phyloP scores from a whole-genome alignment of 139 green algal species.

The Dunaliella sp. region DNA sequence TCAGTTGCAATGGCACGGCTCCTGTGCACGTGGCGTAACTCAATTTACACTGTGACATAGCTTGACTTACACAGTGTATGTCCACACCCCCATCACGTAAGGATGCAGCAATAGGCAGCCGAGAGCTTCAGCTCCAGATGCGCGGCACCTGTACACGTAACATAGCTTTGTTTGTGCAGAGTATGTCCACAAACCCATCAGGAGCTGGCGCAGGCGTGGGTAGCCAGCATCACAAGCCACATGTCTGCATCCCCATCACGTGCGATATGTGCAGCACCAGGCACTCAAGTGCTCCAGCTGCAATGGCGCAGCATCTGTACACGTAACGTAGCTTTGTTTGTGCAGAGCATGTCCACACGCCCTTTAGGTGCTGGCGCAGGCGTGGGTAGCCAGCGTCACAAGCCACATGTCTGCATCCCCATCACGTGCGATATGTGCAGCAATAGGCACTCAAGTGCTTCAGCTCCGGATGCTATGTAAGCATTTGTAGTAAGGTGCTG shows the following conservation, averaged over 20 bases:
- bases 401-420: not conserved
- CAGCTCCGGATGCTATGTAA: not conserved
- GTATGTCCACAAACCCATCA: not conserved
- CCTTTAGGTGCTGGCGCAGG: not conserved
- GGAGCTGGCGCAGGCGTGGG: not conserved
- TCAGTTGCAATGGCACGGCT: not conserved
- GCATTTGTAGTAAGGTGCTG: not conserved
- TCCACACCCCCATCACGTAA: not conserved
- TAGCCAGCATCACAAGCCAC: not conserved
- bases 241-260: not conserved
- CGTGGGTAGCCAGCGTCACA: not conserved
- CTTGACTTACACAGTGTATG: too few species aligned
- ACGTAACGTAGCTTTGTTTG: not conserved
- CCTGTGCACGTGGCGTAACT: not conserved
- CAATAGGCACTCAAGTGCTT: not conserved
- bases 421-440: not conserved
- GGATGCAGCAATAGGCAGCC: not conserved
- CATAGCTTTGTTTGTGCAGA: not conserved
- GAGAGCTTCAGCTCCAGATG: not conserved
- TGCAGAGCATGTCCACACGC: not conserved
- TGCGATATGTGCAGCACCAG: not conserved
- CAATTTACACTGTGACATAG: too few species aligned
- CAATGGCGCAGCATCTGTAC: not conserved
- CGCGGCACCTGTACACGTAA: not conserved
- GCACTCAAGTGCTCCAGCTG: not conserved